Evolutionary conservation across 106 monocot species (phyloP).

Genomic region (Allium cepa): DNA sequence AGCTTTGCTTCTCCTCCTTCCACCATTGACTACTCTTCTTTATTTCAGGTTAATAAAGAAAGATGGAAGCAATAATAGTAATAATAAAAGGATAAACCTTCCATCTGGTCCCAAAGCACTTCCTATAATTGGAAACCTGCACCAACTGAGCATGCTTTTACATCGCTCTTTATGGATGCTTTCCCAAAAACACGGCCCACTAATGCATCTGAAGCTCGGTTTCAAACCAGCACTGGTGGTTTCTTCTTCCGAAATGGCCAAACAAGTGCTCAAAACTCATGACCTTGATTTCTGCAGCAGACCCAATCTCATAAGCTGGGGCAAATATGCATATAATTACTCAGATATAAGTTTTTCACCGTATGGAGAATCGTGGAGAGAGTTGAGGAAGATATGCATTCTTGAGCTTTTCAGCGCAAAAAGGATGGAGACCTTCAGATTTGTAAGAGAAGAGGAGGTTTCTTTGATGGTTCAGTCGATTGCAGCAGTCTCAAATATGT

Average conservation of each 20-base stretch:
- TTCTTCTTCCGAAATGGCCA: constrained; percentile 8
- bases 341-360: constrained; percentile 7
- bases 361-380: constrained; percentile 11
- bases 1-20: too few relatives aligned
- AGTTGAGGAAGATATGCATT: constrained; percentile 15
- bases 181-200: constrained; percentile 9
- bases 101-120: constrained; percentile 2
- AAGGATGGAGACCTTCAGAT: neutral
- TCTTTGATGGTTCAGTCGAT: neutral
- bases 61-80: too few relatives aligned
- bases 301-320: neutral
- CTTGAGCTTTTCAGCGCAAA: constrained; percentile 5
- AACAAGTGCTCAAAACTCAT: neutral
- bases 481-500: neutral
- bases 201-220: constrained; percentile 9
- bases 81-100: neutral
- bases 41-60: too few relatives aligned
- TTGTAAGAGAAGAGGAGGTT: constrained; percentile 10
- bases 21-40: too few relatives aligned
- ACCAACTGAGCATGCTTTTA: constrained; percentile 1
- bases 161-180: constrained; percentile 10
- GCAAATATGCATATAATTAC: neutral
- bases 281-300: neutral
- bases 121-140: constrained; percentile 16
- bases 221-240: constrained; percentile 1